These are phyloP conservation scores for Symbiodinium pilosum DNA, from an alignment of 73 alveolate genomes.

Conservation along the genomic window DNA sequence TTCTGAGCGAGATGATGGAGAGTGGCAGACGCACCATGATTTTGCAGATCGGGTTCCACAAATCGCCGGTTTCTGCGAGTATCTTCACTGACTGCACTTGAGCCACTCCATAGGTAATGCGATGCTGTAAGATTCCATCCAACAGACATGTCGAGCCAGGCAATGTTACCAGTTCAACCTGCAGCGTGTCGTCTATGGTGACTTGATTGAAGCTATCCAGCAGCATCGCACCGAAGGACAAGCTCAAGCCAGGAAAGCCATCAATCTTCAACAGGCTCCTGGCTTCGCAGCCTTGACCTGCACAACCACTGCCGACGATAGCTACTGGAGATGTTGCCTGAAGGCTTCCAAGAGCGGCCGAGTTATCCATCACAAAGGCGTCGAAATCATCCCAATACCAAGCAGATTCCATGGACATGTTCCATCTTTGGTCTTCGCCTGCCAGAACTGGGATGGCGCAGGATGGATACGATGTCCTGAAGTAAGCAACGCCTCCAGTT, in stretches of 20 bases:
- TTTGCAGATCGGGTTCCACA: slow-evolving; percentile 18
- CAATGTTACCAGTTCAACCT: not conserved
- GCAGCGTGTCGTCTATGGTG: slow-evolving; percentile 45
- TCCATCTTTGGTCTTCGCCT: not conserved
- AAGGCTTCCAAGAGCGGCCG: slow-evolving; percentile 7
- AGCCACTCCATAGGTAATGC: slow-evolving; percentile 12
- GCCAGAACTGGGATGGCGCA: slow-evolving; percentile 14
- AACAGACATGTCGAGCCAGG: not conserved
- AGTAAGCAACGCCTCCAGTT: slow-evolving; percentile 21
- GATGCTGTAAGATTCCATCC: slow-evolving; percentile 40
- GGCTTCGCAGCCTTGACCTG: not conserved
- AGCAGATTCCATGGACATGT: slow-evolving; percentile 8
- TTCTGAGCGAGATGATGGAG: not conserved
- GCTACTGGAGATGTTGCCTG: not conserved
- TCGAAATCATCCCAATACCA: slow-evolving; percentile 30
- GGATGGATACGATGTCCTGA: not conserved
- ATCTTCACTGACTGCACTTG: slow-evolving; percentile 7
- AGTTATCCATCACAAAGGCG: slow-evolving; percentile 7
- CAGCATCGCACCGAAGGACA: slow-evolving; percentile 23
- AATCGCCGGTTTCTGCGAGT: not conserved
- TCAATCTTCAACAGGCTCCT: not conserved
- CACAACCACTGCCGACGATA: not conserved
- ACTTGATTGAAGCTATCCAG: slow-evolving; percentile 30
- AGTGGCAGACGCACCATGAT: slow-evolving; percentile 7
- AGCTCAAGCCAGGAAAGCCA: slow-evolving; percentile 35